Evolutionary conservation across 192 early-diverging fungal species (phyloP), one percentile per base, ranked within the genome.

Genomic region (Powellomyces hirtus): DNA sequence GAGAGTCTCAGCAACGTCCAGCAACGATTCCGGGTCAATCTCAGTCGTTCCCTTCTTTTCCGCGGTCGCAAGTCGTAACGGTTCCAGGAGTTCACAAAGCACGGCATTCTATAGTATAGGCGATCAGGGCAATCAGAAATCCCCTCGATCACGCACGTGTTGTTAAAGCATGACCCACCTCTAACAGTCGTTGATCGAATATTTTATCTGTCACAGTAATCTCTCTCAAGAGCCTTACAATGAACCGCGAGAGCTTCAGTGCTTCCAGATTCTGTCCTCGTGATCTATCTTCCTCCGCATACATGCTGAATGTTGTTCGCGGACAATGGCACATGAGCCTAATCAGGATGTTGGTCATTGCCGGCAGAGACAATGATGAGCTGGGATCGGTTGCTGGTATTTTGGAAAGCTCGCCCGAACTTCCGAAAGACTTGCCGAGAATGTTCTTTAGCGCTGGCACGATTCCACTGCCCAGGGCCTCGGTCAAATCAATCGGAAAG

Each of bases 1-100:
- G 2, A 84, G 51, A 11, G 77, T 49, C 36, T 77, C 72, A 6
- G 76, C 77, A n/a, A 83, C 61, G 55, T 74, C 74, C 4, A 77
- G 29, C 1, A 80, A 53, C 1, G 50, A 55, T 4, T 38, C 37
- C 22, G 56, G 38, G 33, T 75, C 64, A n/a, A 40, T 36, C 29
- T 38, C 26, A 29, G 30, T 22, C 1, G 49, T 31, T 34, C 49
- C 20, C 62, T 68, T 59, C n/a, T 44, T 59, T 11, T 29, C 62
- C 8, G 40, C 30, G 8, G 55, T 36, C 0, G 62, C 59, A 24
- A 38, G n/a, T 30, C 51, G 52, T n/a, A 80, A 29, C 18, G 80
- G 80, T 30, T 67, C n/a, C 1, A 82, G 59, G 1, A 82, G 61
- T 44, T 78, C 69, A 18, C 10, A 10, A 13, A 81, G n/a, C 42